Conservation (phyloP, 768 basidiomycete genomes). For the Lentinula guzmanii region DNA sequence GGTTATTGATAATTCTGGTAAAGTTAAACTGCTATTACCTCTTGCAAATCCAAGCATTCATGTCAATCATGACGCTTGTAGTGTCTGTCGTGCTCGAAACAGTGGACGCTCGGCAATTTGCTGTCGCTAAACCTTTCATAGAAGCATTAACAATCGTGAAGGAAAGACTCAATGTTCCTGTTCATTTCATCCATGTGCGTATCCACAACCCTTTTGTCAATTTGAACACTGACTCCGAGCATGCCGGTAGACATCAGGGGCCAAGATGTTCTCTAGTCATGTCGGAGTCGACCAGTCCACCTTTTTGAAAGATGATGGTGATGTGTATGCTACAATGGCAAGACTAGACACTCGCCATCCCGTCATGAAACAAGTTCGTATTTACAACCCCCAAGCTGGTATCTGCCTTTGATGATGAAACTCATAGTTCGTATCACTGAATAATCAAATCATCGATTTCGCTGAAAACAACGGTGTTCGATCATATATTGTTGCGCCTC, state of each 20-base stretch:
- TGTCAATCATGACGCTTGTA: neutral
- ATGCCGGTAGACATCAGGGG: conserved; percentile 6
- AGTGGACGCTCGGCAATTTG: conserved; percentile 7
- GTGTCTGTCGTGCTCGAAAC: conserved; percentile 8
- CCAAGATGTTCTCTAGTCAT: conserved; percentile 9
- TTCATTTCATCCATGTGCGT: conserved; percentile 9
- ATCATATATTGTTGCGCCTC: conserved; percentile 9
- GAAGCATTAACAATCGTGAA: conserved; percentile 6
- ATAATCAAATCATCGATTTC: conserved; percentile 6
- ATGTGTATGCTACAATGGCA: conserved; percentile 2
- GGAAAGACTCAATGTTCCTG: conserved; percentile 3
- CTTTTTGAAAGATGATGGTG: conserved; percentile 6
- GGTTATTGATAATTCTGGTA: neutral
- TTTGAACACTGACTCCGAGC: neutral
- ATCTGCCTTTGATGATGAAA: neutral
- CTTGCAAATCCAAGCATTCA: neutral
- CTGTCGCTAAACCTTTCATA: conserved; percentile 6
- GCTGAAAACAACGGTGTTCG: conserved; percentile 8
- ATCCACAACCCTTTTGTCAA: neutral
- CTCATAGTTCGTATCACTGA: conserved; percentile 2
- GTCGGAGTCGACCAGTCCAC: conserved; percentile 3
- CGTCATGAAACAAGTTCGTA: conserved; percentile 7
- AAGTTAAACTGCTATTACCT: neutral
- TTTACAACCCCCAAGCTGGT: too few species aligned
- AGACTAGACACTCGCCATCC: neutral